Conservation (phyloP, 257 asterid species). For the Cynanchum wilfordii region DNA sequence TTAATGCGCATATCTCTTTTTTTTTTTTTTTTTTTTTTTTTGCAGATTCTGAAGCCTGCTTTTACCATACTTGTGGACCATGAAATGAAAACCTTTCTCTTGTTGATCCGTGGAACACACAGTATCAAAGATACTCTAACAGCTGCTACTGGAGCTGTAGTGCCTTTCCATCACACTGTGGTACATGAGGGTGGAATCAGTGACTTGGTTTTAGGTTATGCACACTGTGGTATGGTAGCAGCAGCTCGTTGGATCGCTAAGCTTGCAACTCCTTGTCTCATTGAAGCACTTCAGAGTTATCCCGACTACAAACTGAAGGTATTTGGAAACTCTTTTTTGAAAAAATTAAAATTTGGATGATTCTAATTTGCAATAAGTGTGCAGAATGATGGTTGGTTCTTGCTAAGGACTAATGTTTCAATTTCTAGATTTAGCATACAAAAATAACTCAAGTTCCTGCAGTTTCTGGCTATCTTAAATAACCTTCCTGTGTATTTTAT, state of each 20-base stretch:
- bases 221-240: conserved; percentile 99
- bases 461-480: neutral
- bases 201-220: conserved; percentile 91
- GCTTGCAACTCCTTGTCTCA: conserved; percentile 81
- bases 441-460: neutral
- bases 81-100: conserved; percentile 50
- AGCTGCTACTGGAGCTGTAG: conserved; percentile 98
- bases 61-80: conserved; percentile 80
- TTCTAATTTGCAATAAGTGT: neutral
- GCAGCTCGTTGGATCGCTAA: conserved; percentile 99
- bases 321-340: conserved; percentile 4
- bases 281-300: conserved; percentile 45
- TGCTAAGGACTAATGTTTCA: neutral
- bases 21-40: conserved; percentile 9
- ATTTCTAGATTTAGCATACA: neutral
- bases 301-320: conserved; percentile 91
- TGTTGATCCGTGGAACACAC: conserved; percentile 95
- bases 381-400: neutral
- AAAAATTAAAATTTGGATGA: neutral
- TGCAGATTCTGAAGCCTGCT: conserved; percentile 96
- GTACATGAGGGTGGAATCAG: conserved; percentile 87
- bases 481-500: neutral
- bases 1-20: neutral
- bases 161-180: conserved; percentile 94
- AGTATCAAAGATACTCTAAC: conserved; percentile 95